Evolutionary conservation across 495 filamentous ascomycete species (phyloP).

Genomic region (Elasticomyces elasticus): DNA sequence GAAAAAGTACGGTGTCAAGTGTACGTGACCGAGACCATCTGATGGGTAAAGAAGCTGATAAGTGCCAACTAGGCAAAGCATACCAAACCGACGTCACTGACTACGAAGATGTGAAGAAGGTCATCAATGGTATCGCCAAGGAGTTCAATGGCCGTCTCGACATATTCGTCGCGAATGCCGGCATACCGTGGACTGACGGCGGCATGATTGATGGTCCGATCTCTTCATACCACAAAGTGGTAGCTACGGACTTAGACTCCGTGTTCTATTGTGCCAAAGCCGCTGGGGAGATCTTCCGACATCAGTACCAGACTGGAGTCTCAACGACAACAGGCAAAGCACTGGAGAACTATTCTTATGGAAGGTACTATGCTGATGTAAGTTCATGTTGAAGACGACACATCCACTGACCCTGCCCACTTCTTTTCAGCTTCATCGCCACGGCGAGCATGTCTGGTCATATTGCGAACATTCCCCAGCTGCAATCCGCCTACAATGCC

Average conservation of each 20-base stretch:
- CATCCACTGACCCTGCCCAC: too few relatives aligned
- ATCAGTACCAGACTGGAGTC: conserved; percentile 51
- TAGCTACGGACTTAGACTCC: conserved; percentile 69
- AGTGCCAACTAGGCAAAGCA: conserved; percentile 23
- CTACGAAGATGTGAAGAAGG: conserved; percentile 19
- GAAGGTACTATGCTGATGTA: too few relatives aligned
- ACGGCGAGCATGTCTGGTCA: conserved; percentile 77
- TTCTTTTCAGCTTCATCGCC: conserved; percentile 70
- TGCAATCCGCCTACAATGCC: conserved; percentile 71
- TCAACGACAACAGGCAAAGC: conserved; percentile 54
- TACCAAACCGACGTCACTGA: conserved; percentile 27
- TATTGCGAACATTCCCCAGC: conserved; percentile 79
- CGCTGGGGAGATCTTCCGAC: conserved; percentile 60
- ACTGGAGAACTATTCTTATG: conserved; percentile 54
- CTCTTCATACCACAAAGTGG: conserved; percentile 57
- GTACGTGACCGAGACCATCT: conserved; percentile 35
- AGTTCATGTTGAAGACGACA: too few relatives aligned
- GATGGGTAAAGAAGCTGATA: background rate
- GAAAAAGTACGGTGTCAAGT: conserved; percentile 67
- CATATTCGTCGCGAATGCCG: conserved; percentile 29
- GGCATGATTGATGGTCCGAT: conserved; percentile 25
- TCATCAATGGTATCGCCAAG: conserved; percentile 19
- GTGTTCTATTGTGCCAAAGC: conserved; percentile 73
- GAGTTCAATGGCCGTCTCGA: conserved; percentile 32
- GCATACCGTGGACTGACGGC: conserved; percentile 28